Evolutionary conservation across 192 early-diverging fungal species (phyloP).

Genomic region (Podila horticola): DNA sequence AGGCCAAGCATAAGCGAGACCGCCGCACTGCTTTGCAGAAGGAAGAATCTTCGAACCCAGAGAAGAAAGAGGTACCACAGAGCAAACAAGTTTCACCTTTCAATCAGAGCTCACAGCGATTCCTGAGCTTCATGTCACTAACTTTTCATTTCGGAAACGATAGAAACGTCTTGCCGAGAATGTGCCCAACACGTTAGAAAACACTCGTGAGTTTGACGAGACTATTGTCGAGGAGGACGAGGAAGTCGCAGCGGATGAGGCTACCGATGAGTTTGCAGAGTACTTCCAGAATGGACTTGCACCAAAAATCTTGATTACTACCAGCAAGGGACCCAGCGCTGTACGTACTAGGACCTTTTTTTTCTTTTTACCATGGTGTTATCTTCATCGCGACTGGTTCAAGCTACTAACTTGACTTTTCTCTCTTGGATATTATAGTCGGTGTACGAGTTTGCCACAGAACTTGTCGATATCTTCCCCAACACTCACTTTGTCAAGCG

Average conservation of each 20-base stretch:
- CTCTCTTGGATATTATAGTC: conserved; percentile 16
- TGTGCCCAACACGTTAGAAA: conserved; percentile 93
- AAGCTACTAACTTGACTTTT: neutral
- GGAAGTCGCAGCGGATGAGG: conserved; percentile 87
- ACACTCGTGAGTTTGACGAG: conserved; percentile 91
- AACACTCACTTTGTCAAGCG: conserved; percentile 90
- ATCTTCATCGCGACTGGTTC: neutral
- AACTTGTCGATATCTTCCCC: conserved; percentile 91
- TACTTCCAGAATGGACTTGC: conserved; percentile 86
- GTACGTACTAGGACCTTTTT: conserved; percentile 44
- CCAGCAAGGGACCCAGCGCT: conserved; percentile 72
- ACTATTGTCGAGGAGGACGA: conserved; percentile 86
- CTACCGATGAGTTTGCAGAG: conserved; percentile 84
- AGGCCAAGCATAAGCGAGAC: conserved; percentile 80
- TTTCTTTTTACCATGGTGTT: neutral
- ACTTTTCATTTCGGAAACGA: neutral
- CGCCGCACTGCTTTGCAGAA: conserved; percentile 77
- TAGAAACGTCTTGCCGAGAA: conserved; percentile 89
- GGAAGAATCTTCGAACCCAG: conserved; percentile 85
- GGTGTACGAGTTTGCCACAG: conserved; percentile 87
- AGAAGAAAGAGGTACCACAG: conserved; percentile 74
- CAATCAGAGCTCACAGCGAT: neutral
- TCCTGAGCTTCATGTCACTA: neutral
- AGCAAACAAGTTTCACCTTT: neutral
- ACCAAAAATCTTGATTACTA: conserved; percentile 96